Conservation (phyloP, 192 early-diverging fungal genomes). For the Diversispora eburnea region DNA sequence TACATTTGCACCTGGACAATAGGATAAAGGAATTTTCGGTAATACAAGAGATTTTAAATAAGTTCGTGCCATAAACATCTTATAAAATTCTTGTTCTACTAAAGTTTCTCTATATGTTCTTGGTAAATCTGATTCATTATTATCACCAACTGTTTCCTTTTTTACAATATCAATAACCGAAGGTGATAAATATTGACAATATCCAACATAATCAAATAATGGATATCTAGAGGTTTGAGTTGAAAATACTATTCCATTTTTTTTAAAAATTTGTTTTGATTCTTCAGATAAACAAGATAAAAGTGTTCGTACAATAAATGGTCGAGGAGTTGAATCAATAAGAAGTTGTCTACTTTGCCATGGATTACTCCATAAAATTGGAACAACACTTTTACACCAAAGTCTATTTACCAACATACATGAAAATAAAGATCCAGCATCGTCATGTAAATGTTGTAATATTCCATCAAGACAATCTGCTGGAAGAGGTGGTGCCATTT, state of each 20-base stretch:
- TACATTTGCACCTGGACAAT: slow-evolving; percentile 2
- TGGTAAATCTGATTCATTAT: neutral
- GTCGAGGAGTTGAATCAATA: neutral
- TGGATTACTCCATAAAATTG: slow-evolving; percentile 12
- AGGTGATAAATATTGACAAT: slow-evolving; percentile 13
- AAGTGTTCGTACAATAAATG: neutral
- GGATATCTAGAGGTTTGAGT: neutral
- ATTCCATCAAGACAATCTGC: slow-evolving; percentile 24
- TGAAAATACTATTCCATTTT: slow-evolving; percentile 7
- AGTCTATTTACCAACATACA: slow-evolving; percentile 19
- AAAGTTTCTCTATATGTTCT: slow-evolving; percentile 1
- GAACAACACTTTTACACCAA: slow-evolving; percentile 15
- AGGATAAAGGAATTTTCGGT: slow-evolving; percentile 14
- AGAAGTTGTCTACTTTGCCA: slow-evolving; percentile 4
- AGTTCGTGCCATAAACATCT: slow-evolving; percentile 6
- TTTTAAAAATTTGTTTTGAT: slow-evolving; percentile 5
- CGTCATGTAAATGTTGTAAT: slow-evolving; percentile 2
- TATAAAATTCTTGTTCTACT: slow-evolving; percentile 15
- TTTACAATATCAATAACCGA: neutral
- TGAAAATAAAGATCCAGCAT: slow-evolving; percentile 3
- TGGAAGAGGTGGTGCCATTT: neutral
- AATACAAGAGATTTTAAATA: slow-evolving; percentile 6
- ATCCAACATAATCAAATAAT: slow-evolving; percentile 11
- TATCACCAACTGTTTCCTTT: neutral
- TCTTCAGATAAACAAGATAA: slow-evolving; percentile 13